Evolutionary conservation across 2,329 filamentous ascomycete genomes (phyloP).

Genomic region (Beauveria sp.): DNA sequence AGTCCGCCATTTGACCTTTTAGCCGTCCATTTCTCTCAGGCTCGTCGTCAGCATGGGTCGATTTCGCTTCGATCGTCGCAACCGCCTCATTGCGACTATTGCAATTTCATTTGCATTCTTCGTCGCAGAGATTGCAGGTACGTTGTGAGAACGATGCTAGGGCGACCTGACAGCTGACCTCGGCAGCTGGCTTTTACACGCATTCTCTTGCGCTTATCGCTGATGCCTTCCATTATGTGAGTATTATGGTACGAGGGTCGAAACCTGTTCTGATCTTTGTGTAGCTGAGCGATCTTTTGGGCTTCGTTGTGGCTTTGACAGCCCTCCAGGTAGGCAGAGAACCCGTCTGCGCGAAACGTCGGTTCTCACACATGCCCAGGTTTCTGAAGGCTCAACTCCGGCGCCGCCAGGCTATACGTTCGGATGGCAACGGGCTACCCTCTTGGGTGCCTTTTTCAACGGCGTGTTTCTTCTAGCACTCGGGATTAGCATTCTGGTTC

Average conservation of each 20-base stretch:
- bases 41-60: constrained; percentile 13
- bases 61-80: constrained; percentile 26
- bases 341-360: too few relatives aligned
- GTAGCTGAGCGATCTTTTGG: constrained; percentile 62
- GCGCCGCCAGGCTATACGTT: constrained; percentile 50
- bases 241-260: constrained; percentile 15
- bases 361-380: constrained; percentile 27
- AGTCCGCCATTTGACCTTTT: too few relatives aligned
- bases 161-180: not conserved
- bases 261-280: not conserved
- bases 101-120: constrained; percentile 44
- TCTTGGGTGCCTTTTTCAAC: constrained; percentile 75
- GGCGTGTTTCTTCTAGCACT: constrained; percentile 66
- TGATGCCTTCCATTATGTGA: constrained; percentile 71
- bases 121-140: constrained; percentile 41
- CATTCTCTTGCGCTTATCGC: constrained; percentile 64
- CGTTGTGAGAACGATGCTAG: constrained; percentile 11
- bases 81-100: constrained; percentile 40
- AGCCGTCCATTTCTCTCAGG: not conserved
- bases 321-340: constrained; percentile 48
- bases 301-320: constrained; percentile 58
- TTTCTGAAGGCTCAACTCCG: constrained; percentile 44
- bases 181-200: constrained; percentile 58
- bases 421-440: constrained; percentile 68
- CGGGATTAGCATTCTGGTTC: constrained; percentile 63